Evolutionary conservation across 441 rosid species (phyloP).

Genomic region (Capsella rubella): DNA sequence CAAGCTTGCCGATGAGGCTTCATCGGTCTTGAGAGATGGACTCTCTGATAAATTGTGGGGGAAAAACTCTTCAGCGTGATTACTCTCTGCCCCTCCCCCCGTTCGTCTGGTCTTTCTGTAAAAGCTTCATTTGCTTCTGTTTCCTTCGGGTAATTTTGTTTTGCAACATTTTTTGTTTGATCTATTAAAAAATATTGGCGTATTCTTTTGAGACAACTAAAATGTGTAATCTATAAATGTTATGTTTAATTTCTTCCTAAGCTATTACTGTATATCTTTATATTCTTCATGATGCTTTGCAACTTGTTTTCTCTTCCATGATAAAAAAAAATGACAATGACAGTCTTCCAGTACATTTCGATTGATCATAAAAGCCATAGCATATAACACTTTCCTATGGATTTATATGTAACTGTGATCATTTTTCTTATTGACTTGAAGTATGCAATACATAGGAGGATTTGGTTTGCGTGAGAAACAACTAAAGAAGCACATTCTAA

Average conservation of each 20-base stretch:
- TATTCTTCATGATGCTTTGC: background rate
- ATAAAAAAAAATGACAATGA: background rate
- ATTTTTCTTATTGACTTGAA: background rate
- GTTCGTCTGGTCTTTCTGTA: constrained; percentile 19
- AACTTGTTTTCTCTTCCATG: background rate
- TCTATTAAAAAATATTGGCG: background rate
- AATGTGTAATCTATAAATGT: background rate
- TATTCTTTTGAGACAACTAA: background rate
- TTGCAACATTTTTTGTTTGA: background rate
- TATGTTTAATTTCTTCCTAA: background rate
- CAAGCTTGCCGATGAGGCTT: constrained; percentile 54
- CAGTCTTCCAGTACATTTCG: background rate
- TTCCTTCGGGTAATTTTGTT: constrained; percentile 8
- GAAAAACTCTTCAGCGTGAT: constrained; percentile 39
- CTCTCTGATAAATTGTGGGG: constrained; percentile 60
- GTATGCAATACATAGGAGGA: constrained; percentile 6
- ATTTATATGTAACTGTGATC: background rate
- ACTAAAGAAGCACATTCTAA: constrained; percentile 27
- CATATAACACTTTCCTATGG: no score
- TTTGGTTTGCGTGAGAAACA: constrained; percentile 22
- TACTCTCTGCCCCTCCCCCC: background rate
- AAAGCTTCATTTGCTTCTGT: constrained; percentile 36
- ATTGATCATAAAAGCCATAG: background rate
- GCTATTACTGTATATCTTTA: background rate
- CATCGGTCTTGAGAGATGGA: constrained; percentile 61